A percentile compares a stretch with the other conserved stretches of the same genome.
Evolutionary conservation across 2,329 filamentous ascomycete genomes (phyloP).

Genomic region (Pseudopithomyces chartarum): DNA sequence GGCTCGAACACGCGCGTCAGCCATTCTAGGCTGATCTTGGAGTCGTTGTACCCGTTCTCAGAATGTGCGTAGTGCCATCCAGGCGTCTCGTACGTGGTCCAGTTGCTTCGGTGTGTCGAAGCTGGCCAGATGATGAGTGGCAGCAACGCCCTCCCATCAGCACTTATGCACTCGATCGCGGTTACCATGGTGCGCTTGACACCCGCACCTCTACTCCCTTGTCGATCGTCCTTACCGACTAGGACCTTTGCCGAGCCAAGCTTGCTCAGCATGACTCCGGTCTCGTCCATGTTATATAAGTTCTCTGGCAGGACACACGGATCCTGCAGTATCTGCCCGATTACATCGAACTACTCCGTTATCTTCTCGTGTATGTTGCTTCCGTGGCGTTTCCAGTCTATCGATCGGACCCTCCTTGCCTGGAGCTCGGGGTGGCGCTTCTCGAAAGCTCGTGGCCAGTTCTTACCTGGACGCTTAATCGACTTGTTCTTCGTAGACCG

Average conservation of each 20-base stretch:
- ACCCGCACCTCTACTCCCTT: no score
- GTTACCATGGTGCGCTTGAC: conserved; percentile 18
- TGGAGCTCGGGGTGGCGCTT: conserved; percentile 11
- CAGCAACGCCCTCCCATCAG: conserved; percentile 14
- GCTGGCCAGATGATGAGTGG: conserved; percentile 17
- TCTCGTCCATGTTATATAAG: conserved; percentile 24
- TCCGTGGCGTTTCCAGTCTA: conserved; percentile 18
- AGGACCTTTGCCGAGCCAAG: no score
- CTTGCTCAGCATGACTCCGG: no score
- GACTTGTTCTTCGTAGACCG: not conserved
- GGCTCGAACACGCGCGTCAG: conserved; percentile 18
- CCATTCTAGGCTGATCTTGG: conserved; percentile 41
- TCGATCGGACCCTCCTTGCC: conserved; percentile 8
- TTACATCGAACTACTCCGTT: conserved; percentile 6
- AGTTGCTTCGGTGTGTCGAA: conserved; percentile 17
- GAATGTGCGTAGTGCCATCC: conserved; percentile 17
- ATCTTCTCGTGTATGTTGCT: conserved; percentile 15
- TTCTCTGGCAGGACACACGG: conserved; percentile 18
- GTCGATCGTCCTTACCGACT: no score
- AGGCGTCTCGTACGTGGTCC: conserved; percentile 11
- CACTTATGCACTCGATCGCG: conserved; percentile 15
- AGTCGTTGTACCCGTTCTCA: conserved; percentile 24
- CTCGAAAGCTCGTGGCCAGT: not conserved
- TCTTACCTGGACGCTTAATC: not conserved
- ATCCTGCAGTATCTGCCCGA: conserved; percentile 5